Evolutionary conservation across 495 filamentous ascomycete species (phyloP), one percentile per base, ranked within the genome.

Genomic region (Entonaema liquescens): DNA sequence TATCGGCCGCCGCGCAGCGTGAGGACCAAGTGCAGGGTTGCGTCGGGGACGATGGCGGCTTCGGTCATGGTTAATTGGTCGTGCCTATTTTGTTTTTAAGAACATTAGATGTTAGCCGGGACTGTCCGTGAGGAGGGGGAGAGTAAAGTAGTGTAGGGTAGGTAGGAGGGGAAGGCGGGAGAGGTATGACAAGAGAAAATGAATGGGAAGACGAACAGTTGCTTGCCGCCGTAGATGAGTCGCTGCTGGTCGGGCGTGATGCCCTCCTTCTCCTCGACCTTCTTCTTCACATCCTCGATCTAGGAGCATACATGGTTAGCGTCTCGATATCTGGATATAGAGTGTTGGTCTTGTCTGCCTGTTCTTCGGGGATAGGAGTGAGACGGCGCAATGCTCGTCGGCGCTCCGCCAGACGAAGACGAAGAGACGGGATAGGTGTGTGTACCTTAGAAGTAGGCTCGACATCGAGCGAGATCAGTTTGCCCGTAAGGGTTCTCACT

Each of bases 381-480:
- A 17, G 13, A 60, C 15, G 59, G 25, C 54, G 53, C 53, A 50
- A 54, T 25, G 29, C 19, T 17, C 2, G 54, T 21, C 26, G n/a
- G 17, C n/a, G 12, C 29, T 52, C 23, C 8, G 15, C 0, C 7
- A 17, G 42, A 28, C 56, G 15, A 1, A 26, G 33, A n/a, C 3
- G 13, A 17, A 21, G 5, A 23, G 21, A 8, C 21, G 5, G 53
- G 53, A 47, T 56, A 42, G 49, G 19, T 2, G 3, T 7, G 62
- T 68, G 75, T 82, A 97, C 94, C 85, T 93, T 96, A 83, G 97
- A 94, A 72, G 94, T 90, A 28, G 76, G 76, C 83, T 99, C 95
- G 76, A 99, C 96, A 78, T 98, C 94, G 61, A 99, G 88, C 83
- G 97, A 94, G 81, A 99, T 98, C 82, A 98, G 93, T 84, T 98